Evolutionary conservation across 306 rosid genomes (phyloP).

Genomic region (Cicer judaicum): DNA sequence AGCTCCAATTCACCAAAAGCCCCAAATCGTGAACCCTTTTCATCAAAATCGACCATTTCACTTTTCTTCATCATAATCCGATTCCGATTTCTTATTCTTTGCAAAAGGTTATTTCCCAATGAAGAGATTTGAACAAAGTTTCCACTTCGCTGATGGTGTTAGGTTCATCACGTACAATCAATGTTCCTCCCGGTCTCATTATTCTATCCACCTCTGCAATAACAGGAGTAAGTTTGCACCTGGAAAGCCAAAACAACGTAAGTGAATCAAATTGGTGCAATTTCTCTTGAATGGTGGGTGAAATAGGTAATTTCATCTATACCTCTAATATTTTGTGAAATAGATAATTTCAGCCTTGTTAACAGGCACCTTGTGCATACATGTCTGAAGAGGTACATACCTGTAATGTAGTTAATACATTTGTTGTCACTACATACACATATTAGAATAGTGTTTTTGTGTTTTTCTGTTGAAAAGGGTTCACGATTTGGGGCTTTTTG

Average conservation of each 20-base stretch:
- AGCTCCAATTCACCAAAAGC: no score
- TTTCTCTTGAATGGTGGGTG: conserved; percentile 12
- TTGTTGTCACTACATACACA: neutral
- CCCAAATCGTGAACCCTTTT: no score
- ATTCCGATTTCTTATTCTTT: conserved; percentile 76
- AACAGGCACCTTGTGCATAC: conserved; percentile 76
- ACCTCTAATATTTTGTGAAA: no score
- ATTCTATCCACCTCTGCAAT: conserved; percentile 93
- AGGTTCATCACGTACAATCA: conserved; percentile 80
- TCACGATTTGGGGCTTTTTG: no score
- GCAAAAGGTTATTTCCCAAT: conserved; percentile 77
- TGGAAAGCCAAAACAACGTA: conserved; percentile 48
- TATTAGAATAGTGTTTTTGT: neutral
- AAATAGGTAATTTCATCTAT: conserved; percentile 35
- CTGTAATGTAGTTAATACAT: conserved; percentile 46
- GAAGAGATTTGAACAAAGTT: conserved; percentile 75
- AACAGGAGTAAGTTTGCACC: conserved; percentile 77
- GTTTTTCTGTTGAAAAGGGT: no score
- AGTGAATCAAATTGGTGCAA: neutral
- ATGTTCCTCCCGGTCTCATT: conserved; percentile 75
- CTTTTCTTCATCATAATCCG: no score
- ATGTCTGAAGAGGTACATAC: conserved; percentile 87
- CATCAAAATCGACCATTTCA: no score
- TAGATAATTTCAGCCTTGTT: conserved; percentile 49
- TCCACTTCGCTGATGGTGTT: conserved; percentile 70